Evolutionary conservation across 805 yeast genomes (phyloP), one percentile per base, ranked within the genome.

Genomic region (Lachancea nothofagi): DNA sequence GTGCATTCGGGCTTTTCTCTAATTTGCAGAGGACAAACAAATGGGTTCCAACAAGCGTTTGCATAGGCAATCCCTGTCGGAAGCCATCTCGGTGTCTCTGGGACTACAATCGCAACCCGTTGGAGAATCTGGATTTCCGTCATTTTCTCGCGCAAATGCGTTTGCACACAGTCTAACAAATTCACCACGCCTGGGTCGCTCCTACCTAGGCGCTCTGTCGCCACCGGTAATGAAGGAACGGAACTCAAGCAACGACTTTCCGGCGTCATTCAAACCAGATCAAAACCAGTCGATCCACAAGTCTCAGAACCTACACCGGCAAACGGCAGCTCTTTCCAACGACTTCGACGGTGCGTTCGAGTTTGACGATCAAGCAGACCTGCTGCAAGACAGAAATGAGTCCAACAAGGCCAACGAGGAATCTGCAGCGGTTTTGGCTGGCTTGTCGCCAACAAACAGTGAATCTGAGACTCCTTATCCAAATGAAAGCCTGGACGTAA

Each of bases 311-410:
- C 40, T 61, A 27, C 64, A 61, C 36, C 55, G 47, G 36, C 59
- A 61, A 34, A 61, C 66, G 1, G 65, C 64, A 0, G 54, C 51
- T n/a, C 44, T 62, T 9, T 54, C 63, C 15, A 50, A 54, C 34
- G 53, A 50, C 20, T 60, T 60, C 24, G 49, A 51, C 27, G 50
- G 43, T 8, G 14, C 38, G 18, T 29, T 34, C n/a, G 34, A 29
- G 15, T 29, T 36, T 17, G 40, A 36, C 10, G 33, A 38, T 17
- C 24, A 38, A 7, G 10, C 15, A 15, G 38, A 32, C 12, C 30
- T 18, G 8, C n/a, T 23, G n/a, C 25, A 17, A 7, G 34, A 17
- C 8, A 13, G 7, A 12, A 29, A 14, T n/a, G 33, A 12, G 12
- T 7, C 14, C 15, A 15, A 7, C 7, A 25, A 13, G 21, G 15